These are phyloP conservation scores for Antarctomyces pellizariae DNA, from an alignment of 495 filamentous ascomycete genomes.

Conservation along the genomic window DNA sequence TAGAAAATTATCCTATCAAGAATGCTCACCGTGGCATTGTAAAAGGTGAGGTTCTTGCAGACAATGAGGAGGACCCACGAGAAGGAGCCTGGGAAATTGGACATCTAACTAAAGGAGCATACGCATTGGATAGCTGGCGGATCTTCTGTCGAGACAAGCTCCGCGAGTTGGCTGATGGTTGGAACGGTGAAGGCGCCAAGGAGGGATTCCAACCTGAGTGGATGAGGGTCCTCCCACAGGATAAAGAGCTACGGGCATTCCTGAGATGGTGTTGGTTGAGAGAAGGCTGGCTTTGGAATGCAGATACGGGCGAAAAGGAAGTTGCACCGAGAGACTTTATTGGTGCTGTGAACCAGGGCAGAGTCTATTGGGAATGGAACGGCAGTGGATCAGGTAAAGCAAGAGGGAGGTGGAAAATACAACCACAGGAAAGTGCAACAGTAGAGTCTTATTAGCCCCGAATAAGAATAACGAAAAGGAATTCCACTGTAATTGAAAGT, in stretches of 20 bases:
- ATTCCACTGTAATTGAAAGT: no score
- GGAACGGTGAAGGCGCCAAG: conserved; percentile 27
- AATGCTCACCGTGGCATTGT: conserved; percentile 32
- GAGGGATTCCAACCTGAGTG: conserved; percentile 43
- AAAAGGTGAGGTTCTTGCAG: conserved; percentile 18
- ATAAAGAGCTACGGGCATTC: conserved; percentile 79
- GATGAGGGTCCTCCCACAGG: conserved; percentile 61
- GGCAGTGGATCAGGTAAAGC: no score
- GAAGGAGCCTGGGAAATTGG: conserved; percentile 58
- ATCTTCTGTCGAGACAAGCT: conserved; percentile 79
- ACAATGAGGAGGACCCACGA: conserved; percentile 14
- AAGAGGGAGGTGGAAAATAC: no score
- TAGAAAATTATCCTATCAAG: conserved; percentile 40
- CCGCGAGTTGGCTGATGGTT: conserved; percentile 33
- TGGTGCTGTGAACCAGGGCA: no score
- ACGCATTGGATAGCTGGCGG: conserved; percentile 79
- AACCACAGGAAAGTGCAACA: no score
- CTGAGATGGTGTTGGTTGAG: conserved; percentile 79
- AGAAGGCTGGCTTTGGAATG: conserved; percentile 69
- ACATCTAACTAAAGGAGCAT: conserved; percentile 67
- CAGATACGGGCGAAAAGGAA: conserved; percentile 36
- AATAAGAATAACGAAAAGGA: no score
- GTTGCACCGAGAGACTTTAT: no score
- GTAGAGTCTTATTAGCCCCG: no score
- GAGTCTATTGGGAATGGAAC: no score